Evolutionary conservation across 1,284 basidiomycete genomes (phyloP), one percentile per base, ranked within the genome.

Genomic region (Jaminaea rosea): DNA sequence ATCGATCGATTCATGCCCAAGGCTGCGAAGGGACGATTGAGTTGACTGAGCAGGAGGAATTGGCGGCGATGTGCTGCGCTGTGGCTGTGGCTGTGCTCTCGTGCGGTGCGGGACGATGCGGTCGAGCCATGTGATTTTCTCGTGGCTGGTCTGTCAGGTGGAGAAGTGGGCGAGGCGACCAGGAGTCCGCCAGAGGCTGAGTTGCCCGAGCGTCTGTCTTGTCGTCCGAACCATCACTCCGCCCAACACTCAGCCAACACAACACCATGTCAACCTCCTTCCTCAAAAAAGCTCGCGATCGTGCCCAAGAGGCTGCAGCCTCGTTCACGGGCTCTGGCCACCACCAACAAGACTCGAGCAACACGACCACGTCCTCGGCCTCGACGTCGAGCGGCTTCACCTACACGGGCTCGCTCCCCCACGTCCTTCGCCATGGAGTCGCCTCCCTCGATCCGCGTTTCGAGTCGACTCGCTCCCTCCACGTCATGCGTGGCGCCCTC

Each of bases 381-480:
- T 8, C 29, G 15, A 8, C 8, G 9, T 31, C 27, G 7, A 32
- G 34, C 48, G 45, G 49, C 46, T 65, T 62, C 47, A 56, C 53
- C 36, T 69, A 69, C 49, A 61, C 60, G 9, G 62, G 63, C 26
- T 50, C 53, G 1, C 55, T 69, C 9, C 67, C 67, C 10, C 65
- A 66, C 44, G 53, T 67, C 32, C 48, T 69, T 31, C 55, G 67
- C 19, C 54, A 58, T 9, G 65, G 62, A 2, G 44, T 69, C 15
- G 67, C 67, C 19, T 53, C 56, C n/a, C 52, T 63, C 47, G 65
- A 69, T 31, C 67, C 67, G 21, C 59, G 67, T 39, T 65, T 62
- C 59, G 61, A 69, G 29, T 58, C 62, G 11, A 65, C 60, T 19
- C 60, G 67, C 28, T 53, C 59, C 28, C 56, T 61, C 32, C 63